Conservation (phyloP, 768 basidiomycete genomes). For the Kwoniella sp. region DNA sequence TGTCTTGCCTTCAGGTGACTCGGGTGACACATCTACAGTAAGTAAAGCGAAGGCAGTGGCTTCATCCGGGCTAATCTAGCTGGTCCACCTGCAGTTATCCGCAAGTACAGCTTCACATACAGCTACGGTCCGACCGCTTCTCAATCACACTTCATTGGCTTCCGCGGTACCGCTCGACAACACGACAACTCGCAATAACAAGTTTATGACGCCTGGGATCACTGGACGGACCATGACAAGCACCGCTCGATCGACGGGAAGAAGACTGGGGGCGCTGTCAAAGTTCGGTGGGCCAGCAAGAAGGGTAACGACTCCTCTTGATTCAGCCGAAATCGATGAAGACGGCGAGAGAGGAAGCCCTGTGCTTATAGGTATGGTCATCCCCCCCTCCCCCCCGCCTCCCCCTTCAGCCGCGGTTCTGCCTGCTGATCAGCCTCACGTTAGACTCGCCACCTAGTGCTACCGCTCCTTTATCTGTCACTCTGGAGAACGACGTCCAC, state of each 20-base stretch:
- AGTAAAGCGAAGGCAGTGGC: too few species aligned
- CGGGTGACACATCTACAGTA: too few species aligned
- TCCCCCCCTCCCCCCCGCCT: not conserved
- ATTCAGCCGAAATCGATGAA: constrained; percentile 11
- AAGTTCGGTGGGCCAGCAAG: constrained; percentile 44
- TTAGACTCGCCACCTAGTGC: too few species aligned
- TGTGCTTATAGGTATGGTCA: constrained; percentile 16
- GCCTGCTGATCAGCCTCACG: not conserved
- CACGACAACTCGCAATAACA: not conserved
- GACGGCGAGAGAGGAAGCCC: constrained; percentile 8
- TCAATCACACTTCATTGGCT: constrained; percentile 28
- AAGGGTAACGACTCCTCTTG: constrained; percentile 19
- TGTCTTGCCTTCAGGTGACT: too few species aligned
- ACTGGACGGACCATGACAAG: constrained; percentile 28
- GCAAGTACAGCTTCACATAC: constrained; percentile 25
- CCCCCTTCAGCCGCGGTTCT: not conserved
- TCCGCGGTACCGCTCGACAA: constrained; percentile 15
- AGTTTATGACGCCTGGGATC: constrained; percentile 36
- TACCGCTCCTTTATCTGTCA: too few species aligned
- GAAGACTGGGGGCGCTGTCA: constrained; percentile 35
- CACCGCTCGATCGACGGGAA: constrained; percentile 26
- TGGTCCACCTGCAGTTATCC: constrained; percentile 14
- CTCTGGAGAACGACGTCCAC: too few species aligned
- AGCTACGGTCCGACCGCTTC: constrained; percentile 21
- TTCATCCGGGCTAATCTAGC: too few species aligned